Evolutionary conservation across 2,329 filamentous ascomycete species (phyloP).

Genomic region (Biscogniauxia mediterranea): DNA sequence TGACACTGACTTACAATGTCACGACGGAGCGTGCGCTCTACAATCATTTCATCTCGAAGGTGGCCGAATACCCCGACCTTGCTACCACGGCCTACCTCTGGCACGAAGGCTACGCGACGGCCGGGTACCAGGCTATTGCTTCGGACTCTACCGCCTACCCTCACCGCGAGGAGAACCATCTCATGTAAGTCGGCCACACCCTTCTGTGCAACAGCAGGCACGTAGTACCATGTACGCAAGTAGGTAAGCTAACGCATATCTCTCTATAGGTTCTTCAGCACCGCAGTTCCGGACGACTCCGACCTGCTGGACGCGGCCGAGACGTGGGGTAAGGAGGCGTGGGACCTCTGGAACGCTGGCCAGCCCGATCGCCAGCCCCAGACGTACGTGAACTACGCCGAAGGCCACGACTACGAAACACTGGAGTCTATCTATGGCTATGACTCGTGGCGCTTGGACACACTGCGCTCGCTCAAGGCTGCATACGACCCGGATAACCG

Average conservation of each 20-base stretch:
- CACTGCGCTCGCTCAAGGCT: conserved; percentile 31
- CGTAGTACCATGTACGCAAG: background rate
- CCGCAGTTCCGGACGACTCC: background rate
- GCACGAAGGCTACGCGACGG: conserved; percentile 28
- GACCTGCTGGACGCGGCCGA: background rate
- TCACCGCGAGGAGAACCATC: conserved; percentile 18
- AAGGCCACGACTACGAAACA: conserved; percentile 12
- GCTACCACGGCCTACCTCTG: conserved; percentile 5
- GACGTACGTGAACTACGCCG: conserved; percentile 28
- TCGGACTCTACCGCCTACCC: conserved; percentile 19
- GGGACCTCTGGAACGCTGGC: conserved; percentile 19
- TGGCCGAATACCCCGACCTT: conserved; percentile 12
- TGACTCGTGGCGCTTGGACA: conserved; percentile 32
- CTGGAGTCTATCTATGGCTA: conserved; percentile 24
- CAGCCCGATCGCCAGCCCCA: conserved; percentile 3
- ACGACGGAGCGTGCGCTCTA: conserved; percentile 23
- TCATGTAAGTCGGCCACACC: conserved; percentile 11
- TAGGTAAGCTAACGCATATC: background rate
- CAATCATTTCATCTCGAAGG: conserved; percentile 15
- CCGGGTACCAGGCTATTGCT: conserved; percentile 9
- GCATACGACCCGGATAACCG: conserved; percentile 35
- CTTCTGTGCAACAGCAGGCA: background rate
- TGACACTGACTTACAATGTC: conserved; percentile 20
- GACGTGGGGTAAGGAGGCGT: conserved; percentile 5
- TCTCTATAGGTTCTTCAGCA: conserved; percentile 1